Conservation (phyloP, 2,329 filamentous ascomycete genomes). For the Xylariaceae sp. region DNA sequence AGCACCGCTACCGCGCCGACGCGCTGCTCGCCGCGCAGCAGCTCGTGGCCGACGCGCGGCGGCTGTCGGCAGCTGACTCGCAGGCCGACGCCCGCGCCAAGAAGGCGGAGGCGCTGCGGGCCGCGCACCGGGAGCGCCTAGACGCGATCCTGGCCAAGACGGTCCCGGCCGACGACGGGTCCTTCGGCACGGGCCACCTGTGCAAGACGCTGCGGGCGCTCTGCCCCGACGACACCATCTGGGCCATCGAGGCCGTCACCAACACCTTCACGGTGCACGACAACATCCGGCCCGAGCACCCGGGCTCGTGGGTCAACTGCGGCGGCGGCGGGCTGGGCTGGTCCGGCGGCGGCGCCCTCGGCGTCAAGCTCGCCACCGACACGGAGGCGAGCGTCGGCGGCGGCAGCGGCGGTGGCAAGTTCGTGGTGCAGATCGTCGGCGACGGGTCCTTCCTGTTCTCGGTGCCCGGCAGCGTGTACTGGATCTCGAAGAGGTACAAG, state of each 20-base stretch:
- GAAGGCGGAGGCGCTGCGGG: slow-evolving; percentile 48
- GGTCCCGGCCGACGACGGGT: slow-evolving; percentile 52
- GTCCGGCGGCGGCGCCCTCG: slow-evolving; percentile 43
- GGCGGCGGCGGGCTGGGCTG: slow-evolving; percentile 46
- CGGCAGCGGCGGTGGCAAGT: slow-evolving; percentile 35
- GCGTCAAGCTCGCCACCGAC: slow-evolving; percentile 40
- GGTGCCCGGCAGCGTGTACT: slow-evolving; percentile 47
- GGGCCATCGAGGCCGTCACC: slow-evolving; percentile 68
- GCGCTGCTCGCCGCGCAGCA: slow-evolving; percentile 59
- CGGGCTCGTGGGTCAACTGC: slow-evolving; percentile 45
- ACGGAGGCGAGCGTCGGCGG: slow-evolving; percentile 32
- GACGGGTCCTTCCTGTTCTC: slow-evolving; percentile 51
- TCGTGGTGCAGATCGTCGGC: slow-evolving; percentile 49
- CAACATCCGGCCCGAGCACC: slow-evolving; percentile 53
- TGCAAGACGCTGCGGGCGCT: slow-evolving; percentile 27
- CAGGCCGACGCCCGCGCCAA: slow-evolving; percentile 26
- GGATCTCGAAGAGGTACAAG: slow-evolving; percentile 46
- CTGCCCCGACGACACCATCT: slow-evolving; percentile 52
- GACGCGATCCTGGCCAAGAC: slow-evolving; percentile 49
- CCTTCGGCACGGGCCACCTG: slow-evolving; percentile 47
- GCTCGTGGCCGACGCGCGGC: slow-evolving; percentile 46
- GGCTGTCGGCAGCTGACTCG: slow-evolving; percentile 31
- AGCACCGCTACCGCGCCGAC: slow-evolving; percentile 60
- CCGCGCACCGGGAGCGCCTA: slow-evolving; percentile 51
- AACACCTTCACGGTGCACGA: slow-evolving; percentile 59